Conservation (phyloP, 768 basidiomycete species). For the Auricularia auricula-judae region DNA sequence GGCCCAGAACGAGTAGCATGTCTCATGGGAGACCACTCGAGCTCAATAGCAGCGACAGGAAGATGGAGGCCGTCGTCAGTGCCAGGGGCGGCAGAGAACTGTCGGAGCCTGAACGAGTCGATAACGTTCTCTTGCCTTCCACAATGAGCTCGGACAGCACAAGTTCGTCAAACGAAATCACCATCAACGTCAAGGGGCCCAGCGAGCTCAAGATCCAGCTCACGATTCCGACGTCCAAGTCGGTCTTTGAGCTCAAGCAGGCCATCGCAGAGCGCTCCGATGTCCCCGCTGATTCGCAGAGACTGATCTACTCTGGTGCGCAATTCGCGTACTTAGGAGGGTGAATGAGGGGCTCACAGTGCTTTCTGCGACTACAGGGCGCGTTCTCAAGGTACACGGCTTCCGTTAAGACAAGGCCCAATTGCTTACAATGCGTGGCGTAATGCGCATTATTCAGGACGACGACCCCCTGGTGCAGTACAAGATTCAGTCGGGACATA, state of each 20-base stretch:
- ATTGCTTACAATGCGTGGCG: slow-evolving; percentile 3
- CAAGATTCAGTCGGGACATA: slow-evolving; percentile 84
- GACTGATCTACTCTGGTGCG: slow-evolving; percentile 86
- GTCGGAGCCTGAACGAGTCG: not conserved
- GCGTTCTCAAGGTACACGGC: slow-evolving; percentile 53
- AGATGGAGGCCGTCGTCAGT: too few species aligned
- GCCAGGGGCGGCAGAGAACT: too few species aligned
- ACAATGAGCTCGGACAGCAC: not conserved
- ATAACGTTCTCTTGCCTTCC: not conserved
- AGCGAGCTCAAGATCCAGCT: slow-evolving; percentile 90
- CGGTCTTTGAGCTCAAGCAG: slow-evolving; percentile 83
- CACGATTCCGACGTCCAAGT: slow-evolving; percentile 68
- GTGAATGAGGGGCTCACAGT: not conserved
- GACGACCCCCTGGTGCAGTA: slow-evolving; percentile 74
- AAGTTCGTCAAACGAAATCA: not conserved
- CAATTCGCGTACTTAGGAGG: slow-evolving; percentile 2
- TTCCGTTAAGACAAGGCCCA: not conserved
- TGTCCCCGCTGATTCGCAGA: slow-evolving; percentile 76
- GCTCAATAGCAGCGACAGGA: too few species aligned
- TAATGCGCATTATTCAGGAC: slow-evolving; percentile 34
- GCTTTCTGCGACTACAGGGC: slow-evolving; percentile 28
- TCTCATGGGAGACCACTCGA: too few species aligned
- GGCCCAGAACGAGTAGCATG: too few species aligned
- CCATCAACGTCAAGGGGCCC: slow-evolving; percentile 38
- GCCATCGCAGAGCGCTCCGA: slow-evolving; percentile 78